These are phyloP conservation scores for Tylopilus vinaceipallidus DNA, from an alignment of 768 basidiomycete species.

Conservation along the genomic window DNA sequence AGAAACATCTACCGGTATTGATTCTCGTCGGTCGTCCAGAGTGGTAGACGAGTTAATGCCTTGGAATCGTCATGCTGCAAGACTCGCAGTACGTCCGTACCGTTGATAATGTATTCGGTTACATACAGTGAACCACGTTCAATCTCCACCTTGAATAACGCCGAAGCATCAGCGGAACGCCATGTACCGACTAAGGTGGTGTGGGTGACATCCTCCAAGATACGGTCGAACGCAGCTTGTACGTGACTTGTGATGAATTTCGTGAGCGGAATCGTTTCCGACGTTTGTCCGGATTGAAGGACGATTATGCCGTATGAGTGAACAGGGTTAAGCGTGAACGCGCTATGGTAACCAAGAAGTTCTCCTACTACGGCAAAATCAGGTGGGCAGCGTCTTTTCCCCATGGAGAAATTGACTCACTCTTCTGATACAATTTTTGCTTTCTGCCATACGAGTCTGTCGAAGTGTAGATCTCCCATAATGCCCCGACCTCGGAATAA, in stretches of 20 bases:
- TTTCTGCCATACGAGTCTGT: slow-evolving; percentile 31
- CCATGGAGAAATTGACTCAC: not conserved
- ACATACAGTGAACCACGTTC: slow-evolving; percentile 30
- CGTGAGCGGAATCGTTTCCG: slow-evolving; percentile 32
- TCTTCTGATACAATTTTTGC: slow-evolving; percentile 30
- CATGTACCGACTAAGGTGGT: slow-evolving; percentile 36
- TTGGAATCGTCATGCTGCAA: slow-evolving; percentile 23
- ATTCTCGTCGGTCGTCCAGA: slow-evolving; percentile 39
- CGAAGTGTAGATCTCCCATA: slow-evolving; percentile 42
- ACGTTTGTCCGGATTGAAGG: slow-evolving; percentile 38
- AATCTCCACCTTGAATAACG: slow-evolving; percentile 31
- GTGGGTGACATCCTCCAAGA: slow-evolving; percentile 28
- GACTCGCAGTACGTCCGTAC: slow-evolving; percentile 34
- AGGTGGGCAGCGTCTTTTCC: not conserved
- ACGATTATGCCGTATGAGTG: slow-evolving; percentile 42
- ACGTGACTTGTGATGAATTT: slow-evolving; percentile 32
- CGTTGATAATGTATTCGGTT: slow-evolving; percentile 33
- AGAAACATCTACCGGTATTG: slow-evolving; percentile 36
- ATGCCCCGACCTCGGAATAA: slow-evolving; percentile 38
- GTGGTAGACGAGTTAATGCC: slow-evolving; percentile 8
- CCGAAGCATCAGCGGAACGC: slow-evolving; percentile 26
- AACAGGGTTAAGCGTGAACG: slow-evolving; percentile 39
- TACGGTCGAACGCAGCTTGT: slow-evolving; percentile 35
- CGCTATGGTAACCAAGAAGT: slow-evolving; percentile 39
- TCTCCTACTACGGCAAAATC: slow-evolving; percentile 35